Evolutionary conservation across 2,329 filamentous ascomycete species (phyloP), one percentile per base, ranked within the genome.

Genomic region (Apiospora arundinis): DNA sequence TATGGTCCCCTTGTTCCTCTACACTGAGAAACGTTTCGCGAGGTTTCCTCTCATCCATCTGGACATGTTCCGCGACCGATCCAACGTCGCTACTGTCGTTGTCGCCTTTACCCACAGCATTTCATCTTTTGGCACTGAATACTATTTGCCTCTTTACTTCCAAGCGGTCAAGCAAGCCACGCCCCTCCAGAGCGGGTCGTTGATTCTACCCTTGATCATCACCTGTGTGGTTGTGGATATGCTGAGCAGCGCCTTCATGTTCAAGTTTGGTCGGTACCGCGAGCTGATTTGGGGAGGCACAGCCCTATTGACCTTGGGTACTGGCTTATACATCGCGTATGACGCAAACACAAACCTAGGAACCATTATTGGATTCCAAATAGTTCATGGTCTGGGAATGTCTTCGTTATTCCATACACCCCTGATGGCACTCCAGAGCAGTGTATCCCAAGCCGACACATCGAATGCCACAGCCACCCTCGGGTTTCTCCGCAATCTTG

Each of bases 401-500:
- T 92, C 91, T 2, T 85, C 92, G 69, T 82, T 93, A 7, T 92
- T 92, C 79, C 88, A 92, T 0, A 83, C 87, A 23, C 88, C 92
- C 81, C 85, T 84, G 0, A 87, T 92, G 45, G 86, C 88, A 1
- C 86, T 92, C 32, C 91, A 93, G 79, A 91, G 91, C 11, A 84
- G 89, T 1, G 85, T 87, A 1, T 23, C 42, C 2, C 42, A 48
- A 7, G 76, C 79, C 21, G 73, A 74, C 49, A 85, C 85, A 71
- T 83, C 85, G 70, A 87, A 91, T 75, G 87, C 91, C 56, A 87
- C 89, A 0, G 90, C 88, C 14, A 88, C 93, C 83, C 92, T 91
- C 80, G 88, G 87, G 69, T 93, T 94, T 82, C 86, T 91, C 75
- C 87, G 90, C n/a, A 86, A 88, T 1, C 86, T 93, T 32, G 92